Percentiles rank a stretch among this genome's conserved stretches.
phyloP scores from a whole-genome alignment of 805 yeast species.

The Cyberlindnera maclurae region DNA sequence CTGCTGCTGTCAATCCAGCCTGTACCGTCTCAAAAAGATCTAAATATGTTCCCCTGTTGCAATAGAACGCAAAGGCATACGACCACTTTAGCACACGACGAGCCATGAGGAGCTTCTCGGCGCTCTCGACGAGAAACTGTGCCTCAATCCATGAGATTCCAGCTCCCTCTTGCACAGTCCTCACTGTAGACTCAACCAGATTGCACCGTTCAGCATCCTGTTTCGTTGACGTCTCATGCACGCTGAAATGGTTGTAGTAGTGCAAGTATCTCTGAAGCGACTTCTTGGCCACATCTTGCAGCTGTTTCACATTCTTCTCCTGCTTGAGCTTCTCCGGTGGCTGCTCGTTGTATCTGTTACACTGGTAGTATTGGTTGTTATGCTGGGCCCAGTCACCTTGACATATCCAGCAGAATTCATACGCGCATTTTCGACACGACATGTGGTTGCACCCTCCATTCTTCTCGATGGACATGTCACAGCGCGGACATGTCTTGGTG shows the following conservation, averaged over 20 bases:
- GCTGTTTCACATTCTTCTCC: conserved; percentile 29
- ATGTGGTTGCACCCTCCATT: conserved; percentile 98
- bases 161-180: conserved; percentile 52
- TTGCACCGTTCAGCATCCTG: conserved; percentile 60
- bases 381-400: conserved; percentile 69
- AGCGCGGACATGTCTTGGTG: conserved; percentile 82
- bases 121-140: conserved; percentile 72
- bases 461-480: conserved; percentile 75
- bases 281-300: conserved; percentile 33
- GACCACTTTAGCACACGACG: conserved; percentile 86
- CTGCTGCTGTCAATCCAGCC: conserved; percentile 52
- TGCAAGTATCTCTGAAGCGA: conserved; percentile 63
- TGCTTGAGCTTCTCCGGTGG: conserved; percentile 25
- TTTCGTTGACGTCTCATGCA: conserved; percentile 69
- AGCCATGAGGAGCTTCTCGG: conserved; percentile 55
- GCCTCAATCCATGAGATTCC: conserved; percentile 83
- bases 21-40: conserved; percentile 68
- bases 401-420: conserved; percentile 95
- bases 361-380: conserved; percentile 54
- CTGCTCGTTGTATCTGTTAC: conserved; percentile 47
- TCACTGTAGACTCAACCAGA: conserved; percentile 58
- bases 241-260: conserved; percentile 65
- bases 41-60: conserved; percentile 46
- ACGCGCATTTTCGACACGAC: conserved; percentile 71
- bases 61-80: conserved; percentile 70